Percentiles rank a stretch among this genome's conserved stretches.
phyloP scores from a whole-genome alignment of 768 basidiomycete genomes.

The Mrakia hoshinonis region DNA sequence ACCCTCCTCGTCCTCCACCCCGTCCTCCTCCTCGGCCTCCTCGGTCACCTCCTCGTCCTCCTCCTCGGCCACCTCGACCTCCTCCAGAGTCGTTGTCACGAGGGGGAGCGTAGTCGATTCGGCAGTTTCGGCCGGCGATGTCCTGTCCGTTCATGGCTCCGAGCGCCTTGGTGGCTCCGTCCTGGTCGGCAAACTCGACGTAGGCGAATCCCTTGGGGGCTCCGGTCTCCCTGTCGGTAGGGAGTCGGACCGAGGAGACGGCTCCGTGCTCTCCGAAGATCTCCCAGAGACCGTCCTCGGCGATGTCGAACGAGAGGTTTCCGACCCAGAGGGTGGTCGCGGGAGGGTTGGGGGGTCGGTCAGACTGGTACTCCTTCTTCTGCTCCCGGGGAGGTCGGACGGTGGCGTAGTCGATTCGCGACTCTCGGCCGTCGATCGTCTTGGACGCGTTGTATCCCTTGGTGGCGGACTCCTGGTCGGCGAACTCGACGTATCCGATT shows the following conservation, averaged over 20 bases:
- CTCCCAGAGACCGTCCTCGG: slow-evolving; percentile 80
- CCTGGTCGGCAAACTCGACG: slow-evolving; percentile 80
- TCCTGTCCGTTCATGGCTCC: slow-evolving; percentile 59
- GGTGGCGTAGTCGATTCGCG: slow-evolving; percentile 76
- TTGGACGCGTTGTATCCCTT: slow-evolving; percentile 68
- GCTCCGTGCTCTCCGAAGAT: slow-evolving; percentile 78
- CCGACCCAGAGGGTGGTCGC: slow-evolving; percentile 79
- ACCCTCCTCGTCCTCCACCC: slow-evolving; percentile 41
- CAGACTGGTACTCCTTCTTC: slow-evolving; percentile 23
- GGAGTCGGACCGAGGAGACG: slow-evolving; percentile 76
- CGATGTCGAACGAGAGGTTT: slow-evolving; percentile 70
- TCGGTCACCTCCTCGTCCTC: slow-evolving; percentile 35
- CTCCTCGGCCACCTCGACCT: slow-evolving; percentile 47
- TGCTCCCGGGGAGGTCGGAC: slow-evolving; percentile 42
- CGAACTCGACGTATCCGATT: slow-evolving; percentile 56
- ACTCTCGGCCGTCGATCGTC: slow-evolving; percentile 83
- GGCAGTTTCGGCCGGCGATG: slow-evolving; percentile 67
- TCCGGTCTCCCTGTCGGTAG: slow-evolving; percentile 85
- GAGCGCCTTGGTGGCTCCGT: slow-evolving; percentile 70
- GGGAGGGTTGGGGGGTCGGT: slow-evolving; percentile 50
- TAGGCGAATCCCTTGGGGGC: slow-evolving; percentile 92
- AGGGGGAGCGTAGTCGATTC: slow-evolving; percentile 54
- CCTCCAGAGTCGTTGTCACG: slow-evolving; percentile 42
- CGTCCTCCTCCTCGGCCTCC: slow-evolving; percentile 36
- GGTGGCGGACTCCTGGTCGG: slow-evolving; percentile 47